Evolutionary conservation across 1,139 yeast genomes (phyloP), one percentile per base, ranked within the genome.

Genomic region (Hemisphaericaspora xylanilytica): DNA sequence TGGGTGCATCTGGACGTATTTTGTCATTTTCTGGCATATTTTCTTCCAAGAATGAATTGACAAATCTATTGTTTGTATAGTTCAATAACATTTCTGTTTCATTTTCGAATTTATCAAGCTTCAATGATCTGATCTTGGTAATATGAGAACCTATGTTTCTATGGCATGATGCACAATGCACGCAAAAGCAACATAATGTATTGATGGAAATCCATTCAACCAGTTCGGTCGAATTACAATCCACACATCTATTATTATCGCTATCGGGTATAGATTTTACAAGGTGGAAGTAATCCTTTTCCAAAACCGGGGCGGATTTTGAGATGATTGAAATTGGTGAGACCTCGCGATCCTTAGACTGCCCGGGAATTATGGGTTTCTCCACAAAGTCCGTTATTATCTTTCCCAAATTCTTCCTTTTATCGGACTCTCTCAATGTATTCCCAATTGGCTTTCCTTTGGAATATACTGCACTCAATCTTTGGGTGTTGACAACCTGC

Each of bases 201-300:
- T 86, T 90, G 46, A 88, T 70, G 0, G 96, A 85, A 4, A 90
- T 76, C 97, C 97, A 90, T 52, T 89, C 97, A 8, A 87, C 95
- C 24, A 74, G 64, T 8, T 75, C 78, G 0, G 64, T 52, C 3
- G 77, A 56, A 0, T 84, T 83, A 66, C 97, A 90, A 53, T 90
- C 97, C 9, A 88, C 85, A 60, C 97, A 90, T 7, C 53, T 48
- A 15, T 60, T 53, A 54, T 90, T 90, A 28, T 81, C 74, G n/a
- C 75, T 63, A 36, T 81, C 78, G 0, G 63, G 57, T 7, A 66
- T 60, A 0, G 64, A 53, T 39, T 75, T 64, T 1, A 84, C 84
- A 34, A 72, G 43, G 12, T 62, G 58, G 21, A 80, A 51, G 46
- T 56, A 62, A 41, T 68, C 61, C 29, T 56, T 55, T 21, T 49